Evolutionary conservation across 2,329 filamentous ascomycete species (phyloP).

Genomic region (Diplodia sapinea): DNA sequence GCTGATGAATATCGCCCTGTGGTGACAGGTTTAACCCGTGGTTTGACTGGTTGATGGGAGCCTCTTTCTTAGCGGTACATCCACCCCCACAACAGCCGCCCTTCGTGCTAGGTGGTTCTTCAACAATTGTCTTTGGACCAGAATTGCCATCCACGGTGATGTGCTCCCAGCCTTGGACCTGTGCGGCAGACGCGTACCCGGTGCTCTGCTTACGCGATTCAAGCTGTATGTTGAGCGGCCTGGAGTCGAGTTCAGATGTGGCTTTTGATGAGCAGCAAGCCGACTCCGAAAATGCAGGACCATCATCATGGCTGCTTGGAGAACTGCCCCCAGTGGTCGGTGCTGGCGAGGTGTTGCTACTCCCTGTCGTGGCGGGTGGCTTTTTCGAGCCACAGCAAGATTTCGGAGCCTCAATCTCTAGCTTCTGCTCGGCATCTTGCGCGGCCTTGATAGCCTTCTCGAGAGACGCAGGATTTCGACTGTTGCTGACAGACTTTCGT

Average conservation of each 20-base stretch:
- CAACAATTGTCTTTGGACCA: conserved; percentile 8
- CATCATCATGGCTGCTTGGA: conserved; percentile 12
- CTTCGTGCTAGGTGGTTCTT: conserved; percentile 1
- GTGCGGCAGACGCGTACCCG: conserved; percentile 4
- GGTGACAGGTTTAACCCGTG: not conserved
- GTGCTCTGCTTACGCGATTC: conserved; percentile 26
- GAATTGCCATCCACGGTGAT: conserved; percentile 18
- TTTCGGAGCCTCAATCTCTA: conserved; percentile 3
- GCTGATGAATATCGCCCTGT: not conserved
- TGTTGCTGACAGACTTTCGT: conserved; percentile 39
- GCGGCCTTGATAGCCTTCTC: conserved; percentile 45
- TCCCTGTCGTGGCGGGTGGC: conserved; percentile 4
- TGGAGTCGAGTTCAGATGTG: not conserved
- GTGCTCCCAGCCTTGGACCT: conserved; percentile 29
- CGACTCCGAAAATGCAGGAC: not conserved
- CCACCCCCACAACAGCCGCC: conserved; percentile 17
- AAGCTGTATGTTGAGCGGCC: conserved; percentile 28
- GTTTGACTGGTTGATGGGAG: not conserved
- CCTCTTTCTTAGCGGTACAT: not conserved
- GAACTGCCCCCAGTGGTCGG: conserved; percentile 18
- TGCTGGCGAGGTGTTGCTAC: conserved; percentile 13
- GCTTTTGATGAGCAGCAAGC: not conserved
- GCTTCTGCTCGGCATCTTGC: conserved; percentile 16
- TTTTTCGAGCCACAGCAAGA: conserved; percentile 23
- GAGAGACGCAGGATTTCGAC: conserved; percentile 39